Evolutionary conservation across 495 filamentous ascomycete genomes (phyloP).

Genomic region (Penicillium riverlandense): DNA sequence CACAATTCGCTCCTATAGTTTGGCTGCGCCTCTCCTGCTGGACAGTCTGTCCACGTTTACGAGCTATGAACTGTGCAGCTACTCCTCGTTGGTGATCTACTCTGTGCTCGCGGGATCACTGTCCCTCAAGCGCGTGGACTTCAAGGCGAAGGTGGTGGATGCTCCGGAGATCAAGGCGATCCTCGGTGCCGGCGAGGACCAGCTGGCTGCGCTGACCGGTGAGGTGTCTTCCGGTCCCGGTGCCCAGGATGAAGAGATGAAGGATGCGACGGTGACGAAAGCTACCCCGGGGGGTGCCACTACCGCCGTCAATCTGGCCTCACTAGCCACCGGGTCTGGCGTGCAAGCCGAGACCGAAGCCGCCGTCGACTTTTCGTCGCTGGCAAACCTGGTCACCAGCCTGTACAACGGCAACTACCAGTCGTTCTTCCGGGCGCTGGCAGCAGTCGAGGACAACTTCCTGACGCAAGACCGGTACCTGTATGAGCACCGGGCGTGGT

Average conservation of each 20-base stretch:
- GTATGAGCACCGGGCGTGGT: slow-evolving; percentile 90
- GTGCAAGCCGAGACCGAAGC: slow-evolving; percentile 67
- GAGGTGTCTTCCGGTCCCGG: slow-evolving; percentile 71
- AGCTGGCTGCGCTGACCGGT: slow-evolving; percentile 67
- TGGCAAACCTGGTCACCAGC: slow-evolving; percentile 81
- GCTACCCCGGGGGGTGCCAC: slow-evolving; percentile 51
- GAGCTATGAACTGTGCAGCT: slow-evolving; percentile 93
- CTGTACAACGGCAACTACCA: slow-evolving; percentile 91
- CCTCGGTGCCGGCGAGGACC: slow-evolving; percentile 81
- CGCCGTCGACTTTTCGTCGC: slow-evolving; percentile 70
- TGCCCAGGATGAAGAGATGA: slow-evolving; percentile 72
- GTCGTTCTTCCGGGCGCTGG: slow-evolving; percentile 84
- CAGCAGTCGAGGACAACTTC: slow-evolving; percentile 89
- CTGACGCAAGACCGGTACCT: slow-evolving; percentile 89
- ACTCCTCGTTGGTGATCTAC: slow-evolving; percentile 90
- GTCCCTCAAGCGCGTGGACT: slow-evolving; percentile 92
- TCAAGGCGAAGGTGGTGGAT: slow-evolving; percentile 97
- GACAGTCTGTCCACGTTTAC: slow-evolving; percentile 98
- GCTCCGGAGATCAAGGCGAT: slow-evolving; percentile 97
- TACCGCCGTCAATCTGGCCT: slow-evolving; percentile 76
- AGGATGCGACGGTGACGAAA: slow-evolving; percentile 46
- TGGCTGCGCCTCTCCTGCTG: slow-evolving; percentile 86
- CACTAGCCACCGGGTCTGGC: slow-evolving; percentile 59
- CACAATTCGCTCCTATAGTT: slow-evolving; percentile 79
- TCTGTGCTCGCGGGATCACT: slow-evolving; percentile 90